Percentiles rank a stretch among this genome's conserved stretches.
Evolutionary conservation across 148 eudicot species (phyloP).

Genomic region (Chenopodium suecicum): DNA sequence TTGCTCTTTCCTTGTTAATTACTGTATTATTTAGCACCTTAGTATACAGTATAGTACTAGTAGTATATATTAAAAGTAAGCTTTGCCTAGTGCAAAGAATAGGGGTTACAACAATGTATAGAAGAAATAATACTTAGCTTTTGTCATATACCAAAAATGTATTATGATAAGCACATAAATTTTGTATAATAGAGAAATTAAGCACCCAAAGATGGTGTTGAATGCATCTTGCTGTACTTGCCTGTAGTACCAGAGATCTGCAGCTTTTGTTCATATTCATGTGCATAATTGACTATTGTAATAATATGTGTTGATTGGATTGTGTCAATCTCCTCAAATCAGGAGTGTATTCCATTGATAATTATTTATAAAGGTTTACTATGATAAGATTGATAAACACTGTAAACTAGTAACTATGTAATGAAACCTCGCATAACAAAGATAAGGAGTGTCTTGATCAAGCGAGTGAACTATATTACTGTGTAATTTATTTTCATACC

Average conservation of each 20-base stretch:
- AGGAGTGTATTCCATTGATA: no score
- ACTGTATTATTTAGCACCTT: background rate
- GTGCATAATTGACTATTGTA: background rate
- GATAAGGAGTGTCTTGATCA: no score
- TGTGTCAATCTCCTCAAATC: no score
- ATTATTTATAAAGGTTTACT: no score
- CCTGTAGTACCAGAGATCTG: background rate
- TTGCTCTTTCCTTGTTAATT: conserved; percentile 63
- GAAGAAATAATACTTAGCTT: conserved; percentile 9
- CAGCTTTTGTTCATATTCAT: background rate
- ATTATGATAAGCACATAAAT: conserved; percentile 9
- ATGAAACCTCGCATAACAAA: no score
- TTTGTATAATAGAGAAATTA: background rate
- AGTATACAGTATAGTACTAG: background rate
- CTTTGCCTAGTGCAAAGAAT: conserved; percentile 18
- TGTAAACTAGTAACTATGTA: no score
- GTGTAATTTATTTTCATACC: no score
- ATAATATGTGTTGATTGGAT: no score
- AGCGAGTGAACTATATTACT: no score
- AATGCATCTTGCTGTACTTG: conserved; percentile 8
- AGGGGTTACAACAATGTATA: conserved; percentile 21
- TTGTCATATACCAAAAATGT: conserved; percentile 24
- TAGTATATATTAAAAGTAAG: background rate
- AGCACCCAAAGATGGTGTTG: background rate
- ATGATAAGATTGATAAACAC: no score